These are phyloP conservation scores for Hyphopichia khmerensis DNA, from an alignment of 1,139 yeast species.

Conservation along the genomic window DNA sequence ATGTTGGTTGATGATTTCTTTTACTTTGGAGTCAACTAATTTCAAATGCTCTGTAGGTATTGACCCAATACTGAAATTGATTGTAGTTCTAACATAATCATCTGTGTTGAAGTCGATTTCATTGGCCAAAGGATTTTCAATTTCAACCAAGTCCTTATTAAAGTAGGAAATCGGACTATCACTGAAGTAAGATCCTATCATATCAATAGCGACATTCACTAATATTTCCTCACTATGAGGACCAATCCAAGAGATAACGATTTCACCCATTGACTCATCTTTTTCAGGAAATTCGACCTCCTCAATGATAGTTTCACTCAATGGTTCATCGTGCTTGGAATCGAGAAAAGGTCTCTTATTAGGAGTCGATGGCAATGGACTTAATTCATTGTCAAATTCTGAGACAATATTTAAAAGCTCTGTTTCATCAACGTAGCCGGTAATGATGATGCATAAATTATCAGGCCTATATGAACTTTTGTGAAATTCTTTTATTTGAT, in stretches of 20 bases:
- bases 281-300: constrained; percentile 81
- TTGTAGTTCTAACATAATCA: constrained; percentile 59
- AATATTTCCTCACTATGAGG: constrained; percentile 58
- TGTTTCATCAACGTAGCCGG: constrained; percentile 77
- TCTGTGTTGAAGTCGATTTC: constrained; percentile 69
- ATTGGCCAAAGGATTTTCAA: constrained; percentile 80
- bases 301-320: constrained; percentile 40
- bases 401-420: constrained; percentile 65
- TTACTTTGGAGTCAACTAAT: constrained; percentile 51
- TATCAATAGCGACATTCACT: constrained; percentile 65
- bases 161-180: constrained; percentile 71
- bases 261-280: constrained; percentile 83
- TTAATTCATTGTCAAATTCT: constrained; percentile 61
- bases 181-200: constrained; percentile 74
- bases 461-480: constrained; percentile 72
- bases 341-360: constrained; percentile 79
- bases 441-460: constrained; percentile 76
- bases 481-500: constrained; percentile 77
- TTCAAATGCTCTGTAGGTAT: constrained; percentile 70
- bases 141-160: constrained; percentile 70
- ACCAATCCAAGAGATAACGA: constrained; percentile 79
- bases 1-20: constrained; percentile 54
- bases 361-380: constrained; percentile 34
- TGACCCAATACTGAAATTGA: constrained; percentile 63
- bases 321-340: constrained; percentile 48